These are phyloP conservation scores for Colletotrichum truncatum DNA, from an alignment of 2,329 filamentous ascomycete species.

Conservation along the genomic window DNA sequence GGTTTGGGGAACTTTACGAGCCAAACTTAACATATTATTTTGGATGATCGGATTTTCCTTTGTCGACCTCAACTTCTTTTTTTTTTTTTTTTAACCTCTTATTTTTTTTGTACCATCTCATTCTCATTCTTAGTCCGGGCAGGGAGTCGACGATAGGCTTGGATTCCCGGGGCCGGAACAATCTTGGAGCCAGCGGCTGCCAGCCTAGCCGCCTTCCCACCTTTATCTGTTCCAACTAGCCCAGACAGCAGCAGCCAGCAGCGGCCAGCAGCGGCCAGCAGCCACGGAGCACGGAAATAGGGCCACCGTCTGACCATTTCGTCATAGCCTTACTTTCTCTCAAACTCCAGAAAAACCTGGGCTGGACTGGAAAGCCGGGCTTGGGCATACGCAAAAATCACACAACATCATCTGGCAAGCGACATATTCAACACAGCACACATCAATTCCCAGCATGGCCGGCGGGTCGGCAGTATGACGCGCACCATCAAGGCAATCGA, in stretches of 20 bases:
- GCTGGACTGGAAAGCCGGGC: neutral
- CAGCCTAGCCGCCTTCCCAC: neutral
- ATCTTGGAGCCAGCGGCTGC: neutral
- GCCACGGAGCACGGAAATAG: neutral
- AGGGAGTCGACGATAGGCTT: neutral
- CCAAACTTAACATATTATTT: neutral
- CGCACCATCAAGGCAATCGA: conserved; percentile 11
- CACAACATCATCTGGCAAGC: neutral
- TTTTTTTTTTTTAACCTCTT: neutral
- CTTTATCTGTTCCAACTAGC: neutral
- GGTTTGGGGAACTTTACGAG: conserved; percentile 9
- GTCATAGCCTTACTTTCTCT: conserved; percentile 7
- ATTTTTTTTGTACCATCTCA: neutral
- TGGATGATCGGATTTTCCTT: too few species aligned
- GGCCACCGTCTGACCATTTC: conserved; percentile 10
- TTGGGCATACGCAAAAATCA: too few species aligned
- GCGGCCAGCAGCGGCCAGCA: neutral
- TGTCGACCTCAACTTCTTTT: neutral
- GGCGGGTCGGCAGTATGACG: conserved; percentile 27
- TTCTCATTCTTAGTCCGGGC: neutral
- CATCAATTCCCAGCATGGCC: conserved; percentile 14
- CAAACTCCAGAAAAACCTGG: neutral
- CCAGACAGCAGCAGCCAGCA: neutral
- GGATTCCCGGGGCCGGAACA: conserved; percentile 4
- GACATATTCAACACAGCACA: neutral